phyloP scores from a whole-genome alignment of 78 protist genomes.

The Dictyostelium purpureum region DNA sequence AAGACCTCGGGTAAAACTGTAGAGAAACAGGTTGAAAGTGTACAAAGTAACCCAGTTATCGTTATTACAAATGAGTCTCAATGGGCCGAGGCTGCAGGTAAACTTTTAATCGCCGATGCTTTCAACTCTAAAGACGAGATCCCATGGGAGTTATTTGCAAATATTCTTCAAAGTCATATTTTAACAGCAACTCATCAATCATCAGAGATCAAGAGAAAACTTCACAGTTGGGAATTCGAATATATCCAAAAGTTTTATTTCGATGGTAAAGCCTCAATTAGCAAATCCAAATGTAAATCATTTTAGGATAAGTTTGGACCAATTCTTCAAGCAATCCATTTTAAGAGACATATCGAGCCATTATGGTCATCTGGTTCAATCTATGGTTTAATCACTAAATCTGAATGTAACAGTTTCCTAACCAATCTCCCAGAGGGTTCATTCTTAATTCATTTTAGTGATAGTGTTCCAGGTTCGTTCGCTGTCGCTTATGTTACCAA shows the following conservation, averaged over 20 bases:
- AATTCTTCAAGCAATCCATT: slow-evolving; percentile 65
- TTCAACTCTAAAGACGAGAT: slow-evolving; percentile 58
- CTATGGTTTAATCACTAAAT: slow-evolving; percentile 69
- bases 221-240: slow-evolving; percentile 70
- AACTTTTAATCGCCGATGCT: slow-evolving; percentile 50
- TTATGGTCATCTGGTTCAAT: slow-evolving; percentile 72
- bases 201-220: slow-evolving; percentile 23
- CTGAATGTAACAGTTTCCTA: slow-evolving; percentile 48
- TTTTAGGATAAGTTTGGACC: slow-evolving; percentile 82
- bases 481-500: slow-evolving; percentile 79
- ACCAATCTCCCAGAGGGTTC: slow-evolving; percentile 31
- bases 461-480: slow-evolving; percentile 73
- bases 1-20: not conserved
- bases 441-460: slow-evolving; percentile 73
- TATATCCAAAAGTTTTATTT: slow-evolving; percentile 70
- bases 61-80: slow-evolving; percentile 83
- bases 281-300: slow-evolving; percentile 40
- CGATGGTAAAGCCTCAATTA: slow-evolving; percentile 9
- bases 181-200: slow-evolving; percentile 69
- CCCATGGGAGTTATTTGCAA: slow-evolving; percentile 71
- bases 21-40: slow-evolving; percentile 27
- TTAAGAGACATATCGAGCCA: slow-evolving; percentile 72
- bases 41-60: slow-evolving; percentile 41
- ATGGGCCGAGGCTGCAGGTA: slow-evolving; percentile 84
- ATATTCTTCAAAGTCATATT: slow-evolving; percentile 60